Base-by-base conservation (phyloP, 805 yeast species). In the Gaillardinia entomophila region DNA sequence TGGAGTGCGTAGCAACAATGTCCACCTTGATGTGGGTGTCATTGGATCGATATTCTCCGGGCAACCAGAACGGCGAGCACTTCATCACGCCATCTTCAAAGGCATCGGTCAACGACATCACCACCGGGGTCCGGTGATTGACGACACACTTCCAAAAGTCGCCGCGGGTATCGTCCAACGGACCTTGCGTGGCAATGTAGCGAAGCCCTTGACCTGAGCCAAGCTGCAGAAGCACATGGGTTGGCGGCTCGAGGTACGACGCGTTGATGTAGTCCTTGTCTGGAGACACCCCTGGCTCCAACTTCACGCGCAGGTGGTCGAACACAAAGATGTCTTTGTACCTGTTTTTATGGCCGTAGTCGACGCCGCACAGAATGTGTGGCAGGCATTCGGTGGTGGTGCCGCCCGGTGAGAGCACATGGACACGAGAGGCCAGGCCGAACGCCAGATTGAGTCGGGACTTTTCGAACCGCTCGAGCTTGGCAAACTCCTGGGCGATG, bases 171-270 rank as follows among this genome's bases (percentile, higher is more conserved):
- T 71, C 70, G 2, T 52, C 54, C 37, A 84, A 55, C 2, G 98
- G 98, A 2, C 96, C 98, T 55, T 90, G 96, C 1, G 94, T 75
- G 1, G 95, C 96, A 46, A 89, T 84, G 49, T 79, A 82, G n/a
- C 40, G 42, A 6, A 19, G 10, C 22, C 10, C 8, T 10, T 19
- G 22, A 10, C 22, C 10, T n/a, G n/a, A n/a, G n/a, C n/a, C n/a
- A n/a, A n/a, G n/a, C n/a, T n/a, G n/a, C n/a, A n/a, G n/a, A n/a
- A n/a, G n/a, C n/a, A n/a, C n/a, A n/a, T n/a, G n/a, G n/a, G n/a
- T n/a, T n/a, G n/a, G n/a, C 15, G 62, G 37, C 2, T 35, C 26
- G 17, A 85, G 57, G 58, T 85, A 82, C 16, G 89, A 85, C 0
- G 97, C 98, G 58, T 89, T 89, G 46, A 89, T 86, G 54, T 89